These are phyloP conservation scores for Xylariales sp. DNA, from an alignment of 2,329 filamentous ascomycete species.

Conservation along the genomic window DNA sequence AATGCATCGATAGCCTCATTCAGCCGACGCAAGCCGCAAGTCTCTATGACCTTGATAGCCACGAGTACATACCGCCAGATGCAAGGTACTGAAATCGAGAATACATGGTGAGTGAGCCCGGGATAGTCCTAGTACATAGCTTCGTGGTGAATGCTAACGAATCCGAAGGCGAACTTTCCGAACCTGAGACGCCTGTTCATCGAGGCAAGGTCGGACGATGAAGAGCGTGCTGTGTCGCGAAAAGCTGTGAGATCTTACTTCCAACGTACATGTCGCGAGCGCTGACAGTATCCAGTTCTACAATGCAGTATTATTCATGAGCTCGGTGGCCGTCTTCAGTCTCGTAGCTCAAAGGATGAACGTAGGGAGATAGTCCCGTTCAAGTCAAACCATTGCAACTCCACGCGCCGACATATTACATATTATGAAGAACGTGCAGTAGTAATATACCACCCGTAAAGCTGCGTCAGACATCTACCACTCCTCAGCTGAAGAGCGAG, in stretches of 20 bases:
- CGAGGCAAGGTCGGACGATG: constrained; percentile 84
- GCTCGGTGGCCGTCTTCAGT: constrained; percentile 91
- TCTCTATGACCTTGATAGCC: not conserved
- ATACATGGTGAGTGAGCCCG: constrained; percentile 9
- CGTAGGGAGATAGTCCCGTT: constrained; percentile 30
- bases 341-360: constrained; percentile 85
- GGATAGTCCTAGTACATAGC: no score
- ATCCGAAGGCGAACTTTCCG: constrained; percentile 77
- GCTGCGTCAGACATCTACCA: no score
- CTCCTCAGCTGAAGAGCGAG: no score
- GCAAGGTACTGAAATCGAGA: not conserved
- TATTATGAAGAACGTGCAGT: no score
- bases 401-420: no score
- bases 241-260: constrained; percentile 88
- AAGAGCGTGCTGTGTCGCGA: constrained; percentile 90
- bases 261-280: no score
- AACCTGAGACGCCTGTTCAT: constrained; percentile 96
- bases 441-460: no score
- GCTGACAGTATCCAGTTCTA: no score
- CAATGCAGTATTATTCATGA: constrained; percentile 94
- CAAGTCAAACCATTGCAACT: no score
- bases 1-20: not conserved
- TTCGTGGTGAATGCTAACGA: no score
- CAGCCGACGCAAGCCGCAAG: not conserved
- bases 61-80: no score